Evolutionary conservation across 331 rosid species (phyloP), one percentile per base, ranked within the genome.

Genomic region (Malus hybrid): DNA sequence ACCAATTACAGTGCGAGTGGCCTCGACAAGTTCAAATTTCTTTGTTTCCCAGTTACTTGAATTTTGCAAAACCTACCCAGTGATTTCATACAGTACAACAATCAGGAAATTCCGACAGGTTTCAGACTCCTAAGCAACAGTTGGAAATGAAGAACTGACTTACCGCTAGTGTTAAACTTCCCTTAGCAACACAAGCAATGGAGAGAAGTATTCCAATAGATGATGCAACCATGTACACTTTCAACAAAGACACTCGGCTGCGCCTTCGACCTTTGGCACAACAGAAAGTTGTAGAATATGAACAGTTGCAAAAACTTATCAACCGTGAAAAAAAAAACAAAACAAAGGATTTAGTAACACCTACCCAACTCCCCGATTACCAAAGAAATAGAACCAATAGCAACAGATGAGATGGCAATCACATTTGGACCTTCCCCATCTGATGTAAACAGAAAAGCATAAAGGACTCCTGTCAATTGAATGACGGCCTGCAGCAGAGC

Each of bases 201-300:
- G 84, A 78, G 67, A 85, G 78, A 62, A 88, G 72, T 72, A 73
- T 42, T 8, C 82, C 73, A 9, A 86, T 6, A 28, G 86, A 75
- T 58, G 97, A 88, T 50, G 75, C 83, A 71, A 79, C 63, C 29
- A 84, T 68, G 82, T 89, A 87, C 68, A 86, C 61, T 80, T 85
- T 83, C 84, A 93, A 79, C 66, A 88, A 78, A 79, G 82, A 74
- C 11, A 78, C 70, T 56, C 86, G 78, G 74, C 96, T 91, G 48
- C 83, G 89, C 78, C 89, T 91, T 80, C 87, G 83, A 76, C 97
- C 96, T 93, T 79, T 70, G 64, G 56, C 69, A 84, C 77, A 78
- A 86, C 71, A 71, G 13, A 63, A 66, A 19, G 39, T 24, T 36
- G 65, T 58, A 58, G 3, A 29, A 9, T n/a, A 44, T 72, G 63